Evolutionary conservation across 2,329 filamentous ascomycete genomes (phyloP), one percentile per base, ranked within the genome.

Genomic region (Monilinia fructigena): DNA sequence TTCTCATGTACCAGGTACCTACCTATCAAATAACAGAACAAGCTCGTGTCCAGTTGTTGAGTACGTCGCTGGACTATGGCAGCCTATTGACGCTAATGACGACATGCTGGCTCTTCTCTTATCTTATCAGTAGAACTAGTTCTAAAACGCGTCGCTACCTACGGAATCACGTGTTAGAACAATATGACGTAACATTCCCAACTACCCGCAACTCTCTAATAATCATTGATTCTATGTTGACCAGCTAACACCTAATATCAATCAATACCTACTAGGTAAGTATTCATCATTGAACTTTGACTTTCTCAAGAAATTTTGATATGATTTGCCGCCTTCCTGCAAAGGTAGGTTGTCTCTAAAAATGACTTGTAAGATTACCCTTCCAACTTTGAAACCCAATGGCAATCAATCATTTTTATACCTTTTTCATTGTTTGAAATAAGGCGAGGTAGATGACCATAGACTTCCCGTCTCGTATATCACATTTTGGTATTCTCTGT

Each of bases 51-150:
- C 12, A 20, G 48, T 31, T 48, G 52, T 38, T 31, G 40, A 55
- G 10, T 31, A 58, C 12, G 38, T 14, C 23, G 16, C 7, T 47
- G 47, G 8, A 26, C 55, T 47, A 31, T 23, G 48, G 18, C 2
- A 16, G 20, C 18, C n/a, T 18, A 60, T 18, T 60, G 28, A 60
- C 28, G 28, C 50, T 35, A 26, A 63, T 66, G 65, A 66, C 63
- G 63, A 66, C 56, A 66, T 50, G 55, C 8, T 38, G n/a, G 18
- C 42, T 26, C 53, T 64, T 58, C 58, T 64, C 52, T 58, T 58
- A 64, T 58, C 52, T 58, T 64, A 56, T 56, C 62, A 47, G 42
- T 23, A 23, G 28, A 55, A 54, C 45, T 35, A 35, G 31, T 35
- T 35, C 1, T 35, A 35, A 35, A 16, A 26, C 20, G 42, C 40